Evolutionary conservation across 192 early-diverging fungal genomes (phyloP), one percentile per base, ranked within the genome.

Genomic region (Podila epigama): DNA sequence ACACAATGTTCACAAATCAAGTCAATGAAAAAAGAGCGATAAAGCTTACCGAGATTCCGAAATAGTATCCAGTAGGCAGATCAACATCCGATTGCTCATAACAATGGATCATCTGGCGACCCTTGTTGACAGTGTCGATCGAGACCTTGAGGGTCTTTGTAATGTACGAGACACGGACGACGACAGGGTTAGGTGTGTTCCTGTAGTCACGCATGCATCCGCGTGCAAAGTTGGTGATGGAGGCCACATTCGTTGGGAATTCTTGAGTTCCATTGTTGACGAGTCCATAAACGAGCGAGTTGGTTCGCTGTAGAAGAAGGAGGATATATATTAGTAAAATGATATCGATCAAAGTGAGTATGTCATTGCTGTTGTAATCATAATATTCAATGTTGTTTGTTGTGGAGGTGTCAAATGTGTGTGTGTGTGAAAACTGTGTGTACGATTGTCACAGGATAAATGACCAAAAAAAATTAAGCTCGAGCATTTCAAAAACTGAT

Each of bases 1-100:
- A n/a, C n/a, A n/a, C n/a, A n/a, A n/a, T n/a, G n/a, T n/a, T n/a
- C n/a, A n/a, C n/a, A n/a, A n/a, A n/a, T n/a, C n/a, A n/a, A n/a
- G n/a, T n/a, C n/a, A n/a, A n/a, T n/a, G n/a, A n/a, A n/a, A n/a
- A n/a, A n/a, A n/a, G n/a, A n/a, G n/a, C n/a, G n/a, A n/a, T n/a
- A n/a, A n/a, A n/a, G n/a, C n/a, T n/a, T 81, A 84, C 89, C 31
- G 86, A 84, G 6, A 92, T 32, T 33, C 92, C 93, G 85, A 94
- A 94, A 69, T 90, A 84, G 63, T 94, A 90, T 36, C 88, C 89
- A 37, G 86, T 71, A 4, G 93, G 93, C 31, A 94, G 61, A 16
- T 84, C 58, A 18, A 93, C 59, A 57, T 81, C 63, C 28, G 79
- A 62, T 18, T 66, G 40, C 58, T 84, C 75, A 56, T 92, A 86